Conservation (phyloP, 148 eudicot species). For the Nyssa sinensis region DNA sequence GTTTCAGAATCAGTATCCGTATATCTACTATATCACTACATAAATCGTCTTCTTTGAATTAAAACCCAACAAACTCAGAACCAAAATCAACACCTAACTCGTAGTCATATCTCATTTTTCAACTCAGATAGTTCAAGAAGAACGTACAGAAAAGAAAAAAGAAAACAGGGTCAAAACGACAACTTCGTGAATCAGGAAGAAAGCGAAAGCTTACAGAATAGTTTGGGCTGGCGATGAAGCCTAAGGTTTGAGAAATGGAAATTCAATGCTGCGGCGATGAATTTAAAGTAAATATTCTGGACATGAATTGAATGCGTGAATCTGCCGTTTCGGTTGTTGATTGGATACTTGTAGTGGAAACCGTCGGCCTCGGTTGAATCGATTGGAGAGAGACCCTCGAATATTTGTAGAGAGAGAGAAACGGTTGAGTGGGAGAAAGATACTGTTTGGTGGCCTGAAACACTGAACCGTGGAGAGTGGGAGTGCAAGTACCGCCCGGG, state of each 20-base stretch:
- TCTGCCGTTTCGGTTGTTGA: constrained; percentile 12
- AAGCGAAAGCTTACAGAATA: neutral
- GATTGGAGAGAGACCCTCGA: neutral
- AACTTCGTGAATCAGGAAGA: neutral
- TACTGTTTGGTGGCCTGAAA: neutral
- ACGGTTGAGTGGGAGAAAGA: neutral
- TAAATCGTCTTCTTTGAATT: neutral
- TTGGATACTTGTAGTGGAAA: neutral
- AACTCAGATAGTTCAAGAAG: neutral
- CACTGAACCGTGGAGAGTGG: neutral
- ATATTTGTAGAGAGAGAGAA: neutral
- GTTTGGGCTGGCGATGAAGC: neutral
- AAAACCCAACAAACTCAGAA: neutral
- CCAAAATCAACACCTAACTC: neutral
- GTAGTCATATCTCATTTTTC: neutral
- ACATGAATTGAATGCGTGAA: constrained; percentile 6
- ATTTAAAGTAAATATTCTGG: neutral
- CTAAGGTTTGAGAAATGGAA: neutral
- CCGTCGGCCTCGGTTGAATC: neutral
- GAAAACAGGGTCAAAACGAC: neutral
- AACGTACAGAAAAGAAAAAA: neutral
- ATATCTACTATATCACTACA: neutral
- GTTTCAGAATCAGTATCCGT: neutral
- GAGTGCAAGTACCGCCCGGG: no score
- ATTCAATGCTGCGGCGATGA: neutral